Base-by-base conservation (phyloP, 1,139 yeast species). In the Petasospora fabianii region DNA sequence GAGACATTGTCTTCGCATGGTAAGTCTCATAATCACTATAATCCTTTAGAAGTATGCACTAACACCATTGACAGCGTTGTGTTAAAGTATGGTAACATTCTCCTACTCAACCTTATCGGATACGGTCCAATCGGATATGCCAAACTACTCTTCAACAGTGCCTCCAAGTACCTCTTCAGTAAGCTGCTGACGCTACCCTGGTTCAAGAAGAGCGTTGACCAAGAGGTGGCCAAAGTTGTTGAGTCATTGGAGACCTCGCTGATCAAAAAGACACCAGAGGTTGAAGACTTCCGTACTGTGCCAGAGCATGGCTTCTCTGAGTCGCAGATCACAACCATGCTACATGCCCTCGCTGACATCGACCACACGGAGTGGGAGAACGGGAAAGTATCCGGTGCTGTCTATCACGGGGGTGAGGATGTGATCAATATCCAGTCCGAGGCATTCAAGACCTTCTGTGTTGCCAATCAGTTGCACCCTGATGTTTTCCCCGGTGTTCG, bases 401-500 rank as follows among this genome's bases (percentile, higher is more conserved):
- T 92, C 7, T 92, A 92, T 55, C 97, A 92, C 55, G 97, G 97
- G 24, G 97, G 97, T 7, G 68, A 73, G 14, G 86, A 83, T 13
- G 64, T 90, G 41, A 69, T 85, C 33, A 65, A 73, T 26, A 65
- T 92, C 35, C 97, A 92, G 61, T 65, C 94, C 3, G 65, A 74
- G 38, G 94, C 96, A 0, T 90, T 80, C 58, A 75, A 77, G 38
- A 73, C 74, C 55, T 90, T 77, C 60, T 77, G 94, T 7, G 88
- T 90, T 19, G 88, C 97, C 4, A 92, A 92, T 62, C 98, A 92
- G 61, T 69, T 92, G 41, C 98, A 92, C 57, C 98, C 98, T 0
- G 97, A 92, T 62, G 95, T 88, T 8, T 92, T 92, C 58, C 98
- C 98, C 0, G 97, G 95, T 2, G 86, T 92, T 5, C 77, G 98